Evolutionary conservation across 768 basidiomycete genomes (phyloP), one percentile per base, ranked within the genome.

Genomic region (Xanthoconium stramineum): DNA sequence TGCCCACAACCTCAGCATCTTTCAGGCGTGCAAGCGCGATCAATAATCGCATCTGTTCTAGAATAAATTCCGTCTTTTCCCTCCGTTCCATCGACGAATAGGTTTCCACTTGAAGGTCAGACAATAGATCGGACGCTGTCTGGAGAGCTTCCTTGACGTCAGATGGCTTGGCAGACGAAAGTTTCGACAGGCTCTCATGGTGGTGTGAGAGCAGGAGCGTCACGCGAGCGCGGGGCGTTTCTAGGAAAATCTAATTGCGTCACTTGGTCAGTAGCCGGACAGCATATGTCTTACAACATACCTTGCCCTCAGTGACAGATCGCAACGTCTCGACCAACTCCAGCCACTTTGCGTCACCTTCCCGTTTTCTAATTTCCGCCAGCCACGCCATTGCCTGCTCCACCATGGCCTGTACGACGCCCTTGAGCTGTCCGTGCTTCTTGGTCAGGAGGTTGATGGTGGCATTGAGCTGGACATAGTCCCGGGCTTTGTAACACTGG

Each of bases 21-120:
- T 91, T 94, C 63, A 83, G 72, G 50, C 83, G 79, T 29, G 91
- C 91, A 36, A 93, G 83, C 40, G 83, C 78, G 49, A 91, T 83
- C 65, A 95, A 77, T 49, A 98, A 71, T 55, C 97, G 81, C 94
- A 99, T 98, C 73, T 98, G 97, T 72, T 98, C 96, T 43, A 98
- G 75, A 62, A 99, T 91, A 66, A 99, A 98, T 70, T 98, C 94
- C 5, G 94, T 97, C 80, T 99, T 99, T 73, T 99, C 97, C 67
- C 90, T 77, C 57, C 94, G 86, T 61, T 98, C 93, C 97, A 99
- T 98, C 7, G 92, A 94, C 14, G 95, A 98, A 70, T 98, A 99
- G 2, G 97, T 98, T 74, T 99, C 97, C 38, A 99, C 95, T 76
- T 98, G 95, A 3, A 99, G 83, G 56, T 99, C 97, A 24, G 88